A percentile compares a stretch with the other conserved stretches of the same genome.
These are phyloP conservation scores for Pyrenula massariospora DNA, from an alignment of 495 filamentous ascomycete species.

Conservation along the genomic window DNA sequence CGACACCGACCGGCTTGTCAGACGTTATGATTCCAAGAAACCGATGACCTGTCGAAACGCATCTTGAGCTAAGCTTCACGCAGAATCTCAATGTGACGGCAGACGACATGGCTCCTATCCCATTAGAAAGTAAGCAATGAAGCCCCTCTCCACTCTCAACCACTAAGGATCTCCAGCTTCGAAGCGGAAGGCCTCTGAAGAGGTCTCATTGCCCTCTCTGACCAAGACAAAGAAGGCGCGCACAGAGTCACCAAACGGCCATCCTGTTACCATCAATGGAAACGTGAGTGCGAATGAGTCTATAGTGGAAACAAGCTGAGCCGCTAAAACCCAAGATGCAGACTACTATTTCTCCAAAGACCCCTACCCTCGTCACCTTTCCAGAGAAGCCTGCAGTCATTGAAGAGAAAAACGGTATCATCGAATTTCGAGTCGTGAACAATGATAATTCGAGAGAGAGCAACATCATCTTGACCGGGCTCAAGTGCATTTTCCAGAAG, in stretches of 20 bases:
- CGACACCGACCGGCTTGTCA: no score
- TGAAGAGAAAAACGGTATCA: conserved; percentile 90
- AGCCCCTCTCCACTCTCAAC: conserved; percentile 10
- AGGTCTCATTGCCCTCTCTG: conserved; percentile 44
- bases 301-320: not conserved
- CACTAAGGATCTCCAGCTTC: conserved; percentile 28
- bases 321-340: not conserved
- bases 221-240: conserved; percentile 48
- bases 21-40: no score
- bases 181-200: conserved; percentile 72
- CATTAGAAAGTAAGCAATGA: conserved; percentile 5
- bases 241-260: conserved; percentile 39
- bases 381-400: conserved; percentile 90
- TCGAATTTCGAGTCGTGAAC: conserved; percentile 96
- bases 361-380: conserved; percentile 54
- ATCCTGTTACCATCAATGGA: not conserved
- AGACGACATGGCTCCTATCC: no score
- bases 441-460: conserved; percentile 84
- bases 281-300: not conserved
- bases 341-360: not conserved
- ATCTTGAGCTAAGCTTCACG: no score
- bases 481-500: conserved; percentile 98
- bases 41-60: no score
- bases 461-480: conserved; percentile 84
- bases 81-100: no score